Percentiles rank a stretch among this genome's conserved stretches.
Conservation (phyloP, 805 yeast genomes). For the Lipomyces sp. region DNA sequence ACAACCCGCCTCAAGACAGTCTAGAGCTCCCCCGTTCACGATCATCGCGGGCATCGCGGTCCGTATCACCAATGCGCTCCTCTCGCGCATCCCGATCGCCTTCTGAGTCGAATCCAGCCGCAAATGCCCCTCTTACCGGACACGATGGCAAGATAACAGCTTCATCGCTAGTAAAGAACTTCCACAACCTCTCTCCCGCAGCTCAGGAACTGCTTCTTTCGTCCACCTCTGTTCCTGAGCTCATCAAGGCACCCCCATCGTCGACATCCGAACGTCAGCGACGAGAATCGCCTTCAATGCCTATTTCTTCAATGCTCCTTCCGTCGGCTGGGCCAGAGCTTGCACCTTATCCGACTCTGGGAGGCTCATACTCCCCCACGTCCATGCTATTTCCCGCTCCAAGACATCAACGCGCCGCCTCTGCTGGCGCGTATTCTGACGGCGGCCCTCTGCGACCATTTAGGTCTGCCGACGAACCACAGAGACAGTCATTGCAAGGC, state of each 20-base stretch:
- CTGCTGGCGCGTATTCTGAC: conserved; percentile 13
- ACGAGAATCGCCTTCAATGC: conserved; percentile 9
- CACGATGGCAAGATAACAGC: conserved; percentile 20
- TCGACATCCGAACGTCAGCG: conserved; percentile 4
- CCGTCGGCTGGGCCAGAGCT: conserved; percentile 22
- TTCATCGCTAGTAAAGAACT: conserved; percentile 22
- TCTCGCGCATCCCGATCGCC: conserved; percentile 5
- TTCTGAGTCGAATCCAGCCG: conserved; percentile 7
- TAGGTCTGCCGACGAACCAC: conserved; percentile 24
- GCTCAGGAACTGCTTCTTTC: conserved; percentile 28
- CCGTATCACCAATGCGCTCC: conserved; percentile 25
- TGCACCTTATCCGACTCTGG: conserved; percentile 18
- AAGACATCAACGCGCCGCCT: conserved; percentile 16
- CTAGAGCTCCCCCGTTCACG: conserved; percentile 7
- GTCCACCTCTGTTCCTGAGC: conserved; percentile 19
- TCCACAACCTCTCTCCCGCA: conserved; percentile 23
- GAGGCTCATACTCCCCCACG: background rate
- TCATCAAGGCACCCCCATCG: conserved; percentile 3
- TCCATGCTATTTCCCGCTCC: conserved; percentile 1
- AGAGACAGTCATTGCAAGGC: too few species aligned
- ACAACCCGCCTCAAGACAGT: conserved; percentile 5
- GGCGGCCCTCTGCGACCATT: conserved; percentile 19
- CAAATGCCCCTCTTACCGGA: background rate
- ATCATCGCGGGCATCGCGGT: conserved; percentile 16
- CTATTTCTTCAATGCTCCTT: conserved; percentile 17